A percentile compares a stretch with the other conserved stretches of the same genome.
Evolutionary conservation across 768 basidiomycete genomes (phyloP).

Genomic region (Ramaria sp.): DNA sequence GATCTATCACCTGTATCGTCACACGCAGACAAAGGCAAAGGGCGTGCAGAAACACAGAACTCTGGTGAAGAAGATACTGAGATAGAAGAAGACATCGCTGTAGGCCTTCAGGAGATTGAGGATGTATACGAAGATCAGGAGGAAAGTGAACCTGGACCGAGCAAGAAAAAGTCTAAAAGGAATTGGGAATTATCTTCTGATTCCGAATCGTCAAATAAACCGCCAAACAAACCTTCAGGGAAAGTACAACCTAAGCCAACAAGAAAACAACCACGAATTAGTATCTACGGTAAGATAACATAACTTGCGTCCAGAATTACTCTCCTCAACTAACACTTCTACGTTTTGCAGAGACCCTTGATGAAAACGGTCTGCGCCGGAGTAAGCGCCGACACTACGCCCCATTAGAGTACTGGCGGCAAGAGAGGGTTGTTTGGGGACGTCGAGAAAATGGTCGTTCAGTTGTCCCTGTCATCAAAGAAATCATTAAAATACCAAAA

Average conservation of each 20-base stretch:
- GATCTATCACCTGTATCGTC: slow-evolving; percentile 17
- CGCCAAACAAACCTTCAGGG: slow-evolving; percentile 15
- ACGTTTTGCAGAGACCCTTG: slow-evolving; percentile 18
- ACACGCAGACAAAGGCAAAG: slow-evolving; percentile 29
- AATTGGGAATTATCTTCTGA: background rate
- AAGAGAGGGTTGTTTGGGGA: slow-evolving; percentile 79
- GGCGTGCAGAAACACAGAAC: slow-evolving; percentile 20
- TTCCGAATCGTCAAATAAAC: slow-evolving; percentile 12
- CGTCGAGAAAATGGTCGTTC: slow-evolving; percentile 39
- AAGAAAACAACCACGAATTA: slow-evolving; percentile 18
- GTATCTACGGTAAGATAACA: slow-evolving; percentile 17
- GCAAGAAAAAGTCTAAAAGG: slow-evolving; percentile 9
- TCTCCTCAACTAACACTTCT: background rate
- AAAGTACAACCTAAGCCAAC: slow-evolving; percentile 17
- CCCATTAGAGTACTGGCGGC: slow-evolving; percentile 90
- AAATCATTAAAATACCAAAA: slow-evolving; percentile 35
- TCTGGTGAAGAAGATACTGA: slow-evolving; percentile 16
- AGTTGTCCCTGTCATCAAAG: slow-evolving; percentile 28
- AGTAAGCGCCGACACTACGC: slow-evolving; percentile 54
- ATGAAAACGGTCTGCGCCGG: slow-evolving; percentile 47
- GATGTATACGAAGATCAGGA: slow-evolving; percentile 4
- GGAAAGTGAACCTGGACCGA: slow-evolving; percentile 1
- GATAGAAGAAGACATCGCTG: slow-evolving; percentile 33
- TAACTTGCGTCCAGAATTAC: background rate
- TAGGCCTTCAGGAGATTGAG: slow-evolving; percentile 22